These are phyloP conservation scores for Sclerotinia spermophila DNA, from an alignment of 2,329 filamentous ascomycete species.

Conservation along the genomic window DNA sequence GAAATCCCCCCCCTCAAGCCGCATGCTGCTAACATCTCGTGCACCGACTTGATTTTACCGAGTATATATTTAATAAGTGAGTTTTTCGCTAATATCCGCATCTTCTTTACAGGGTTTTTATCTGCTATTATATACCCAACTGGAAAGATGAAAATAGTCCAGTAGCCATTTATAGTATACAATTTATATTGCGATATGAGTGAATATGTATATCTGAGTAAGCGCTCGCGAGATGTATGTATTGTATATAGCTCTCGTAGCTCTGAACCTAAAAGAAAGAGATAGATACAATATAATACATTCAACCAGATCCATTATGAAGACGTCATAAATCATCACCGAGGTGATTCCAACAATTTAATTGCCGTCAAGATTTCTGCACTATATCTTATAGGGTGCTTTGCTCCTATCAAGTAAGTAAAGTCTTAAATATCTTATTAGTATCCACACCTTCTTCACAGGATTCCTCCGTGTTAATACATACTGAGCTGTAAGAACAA, in stretches of 20 bases:
- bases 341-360: no score
- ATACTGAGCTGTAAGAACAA: not conserved
- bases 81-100: not conserved
- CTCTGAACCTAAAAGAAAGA: no score
- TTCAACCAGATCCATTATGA: no score
- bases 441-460: not conserved
- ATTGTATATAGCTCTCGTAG: no score
- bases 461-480: not conserved
- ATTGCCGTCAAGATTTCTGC: not conserved
- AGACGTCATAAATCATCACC: no score
- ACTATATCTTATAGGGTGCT: accelerated
- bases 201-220: no score
- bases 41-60: not conserved
- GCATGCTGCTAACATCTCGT: not conserved
- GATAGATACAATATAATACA: no score
- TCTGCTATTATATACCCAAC: not conserved
- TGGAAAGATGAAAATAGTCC: not conserved
- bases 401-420: not conserved
- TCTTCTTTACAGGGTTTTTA: accelerated
- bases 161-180: not conserved
- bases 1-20: not conserved
- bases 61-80: not conserved
- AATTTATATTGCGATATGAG: no score
- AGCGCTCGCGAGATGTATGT: no score
- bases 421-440: not conserved